Evolutionary conservation across 139 green algal genomes (phyloP).

Genomic region (Chlorella sp.): DNA sequence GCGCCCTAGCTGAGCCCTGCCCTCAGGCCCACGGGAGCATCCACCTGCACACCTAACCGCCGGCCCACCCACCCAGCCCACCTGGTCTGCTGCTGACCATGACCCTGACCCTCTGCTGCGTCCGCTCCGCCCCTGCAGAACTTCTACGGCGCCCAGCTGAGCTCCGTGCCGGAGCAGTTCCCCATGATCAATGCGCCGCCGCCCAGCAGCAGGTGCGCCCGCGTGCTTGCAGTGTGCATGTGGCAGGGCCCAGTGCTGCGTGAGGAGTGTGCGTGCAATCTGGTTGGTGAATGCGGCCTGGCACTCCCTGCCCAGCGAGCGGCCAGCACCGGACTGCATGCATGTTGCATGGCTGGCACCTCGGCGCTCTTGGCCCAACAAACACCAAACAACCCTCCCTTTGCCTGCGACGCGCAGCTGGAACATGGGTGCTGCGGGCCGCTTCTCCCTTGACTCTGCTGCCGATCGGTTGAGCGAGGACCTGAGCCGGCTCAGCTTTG

Average conservation of each 20-base stretch:
- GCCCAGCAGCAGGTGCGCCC: background rate
- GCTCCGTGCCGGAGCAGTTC: conserved; percentile 38
- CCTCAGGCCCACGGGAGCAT: background rate
- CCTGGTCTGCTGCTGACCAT: background rate
- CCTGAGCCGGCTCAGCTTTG: conserved; percentile 36
- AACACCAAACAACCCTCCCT: no score
- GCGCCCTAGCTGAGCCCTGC: no score
- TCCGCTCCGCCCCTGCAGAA: background rate
- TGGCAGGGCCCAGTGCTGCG: no score
- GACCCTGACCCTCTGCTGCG: background rate
- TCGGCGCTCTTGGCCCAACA: no score
- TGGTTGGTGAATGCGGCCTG: no score
- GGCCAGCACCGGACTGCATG: no score
- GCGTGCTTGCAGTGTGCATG: no score
- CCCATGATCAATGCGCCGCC: conserved; percentile 32
- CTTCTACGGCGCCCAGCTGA: conserved; percentile 32
- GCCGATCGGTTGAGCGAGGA: conserved; percentile 27
- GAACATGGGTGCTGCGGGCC: background rate
- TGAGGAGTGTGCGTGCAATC: no score
- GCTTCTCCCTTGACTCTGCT: conserved; percentile 2
- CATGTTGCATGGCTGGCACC: no score
- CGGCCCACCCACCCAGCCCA: background rate
- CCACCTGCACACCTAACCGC: background rate
- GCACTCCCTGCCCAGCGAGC: no score
- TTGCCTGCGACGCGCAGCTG: no score